Evolutionary conservation across 2,329 filamentous ascomycete species (phyloP).

Genomic region (Clarireedia monteithiana): DNA sequence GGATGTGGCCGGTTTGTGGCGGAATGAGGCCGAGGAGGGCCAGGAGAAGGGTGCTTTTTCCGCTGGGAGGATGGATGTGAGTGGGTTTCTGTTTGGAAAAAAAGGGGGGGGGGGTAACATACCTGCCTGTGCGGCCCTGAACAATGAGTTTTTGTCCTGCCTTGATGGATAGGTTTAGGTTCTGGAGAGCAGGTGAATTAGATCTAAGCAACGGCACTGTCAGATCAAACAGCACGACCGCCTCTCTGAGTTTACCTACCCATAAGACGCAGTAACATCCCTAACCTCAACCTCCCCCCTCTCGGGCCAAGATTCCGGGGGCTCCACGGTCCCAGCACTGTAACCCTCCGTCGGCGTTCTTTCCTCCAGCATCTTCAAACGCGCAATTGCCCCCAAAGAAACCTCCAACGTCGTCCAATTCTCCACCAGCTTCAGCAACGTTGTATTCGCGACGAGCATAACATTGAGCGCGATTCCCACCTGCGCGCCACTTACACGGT

Average conservation of each 20-base stretch:
- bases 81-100: background rate
- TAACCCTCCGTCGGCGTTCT: slow-evolving; percentile 33
- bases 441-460: slow-evolving; percentile 18
- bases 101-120: background rate
- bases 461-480: slow-evolving; percentile 23
- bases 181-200: slow-evolving; percentile 6
- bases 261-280: slow-evolving; percentile 27
- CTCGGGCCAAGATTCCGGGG: slow-evolving; percentile 28
- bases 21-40: slow-evolving; percentile 1
- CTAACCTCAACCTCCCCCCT: slow-evolving; percentile 29
- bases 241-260: slow-evolving; percentile 9
- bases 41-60: slow-evolving; percentile 5
- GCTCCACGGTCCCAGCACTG: slow-evolving; percentile 3
- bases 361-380: slow-evolving; percentile 44
- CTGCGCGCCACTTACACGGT: slow-evolving; percentile 14
- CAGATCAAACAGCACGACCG: background rate
- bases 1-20: background rate
- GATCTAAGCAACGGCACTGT: background rate
- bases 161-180: slow-evolving; percentile 37
- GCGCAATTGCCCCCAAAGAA: slow-evolving; percentile 47
- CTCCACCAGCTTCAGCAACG: slow-evolving; percentile 25
- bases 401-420: slow-evolving; percentile 52
- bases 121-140: slow-evolving; percentile 46
- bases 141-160: slow-evolving; percentile 43
- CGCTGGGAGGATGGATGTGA: background rate